Percentiles rank a stretch among this genome's conserved stretches.
Evolutionary conservation across 2,329 filamentous ascomycete genomes (phyloP).

Genomic region (Aspergillus ruber): DNA sequence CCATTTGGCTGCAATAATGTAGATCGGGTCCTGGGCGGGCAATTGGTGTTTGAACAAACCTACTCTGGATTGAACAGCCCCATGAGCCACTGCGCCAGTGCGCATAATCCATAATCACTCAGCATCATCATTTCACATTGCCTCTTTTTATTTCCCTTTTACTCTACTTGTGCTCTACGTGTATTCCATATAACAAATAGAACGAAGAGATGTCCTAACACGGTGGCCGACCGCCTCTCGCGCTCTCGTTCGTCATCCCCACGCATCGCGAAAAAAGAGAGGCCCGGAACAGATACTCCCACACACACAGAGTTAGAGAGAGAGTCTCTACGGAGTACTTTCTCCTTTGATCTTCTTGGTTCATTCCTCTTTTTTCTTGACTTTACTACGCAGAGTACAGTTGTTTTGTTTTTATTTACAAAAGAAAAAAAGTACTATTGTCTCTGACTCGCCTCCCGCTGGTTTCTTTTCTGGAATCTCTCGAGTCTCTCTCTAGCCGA

Average conservation of each 20-base stretch:
- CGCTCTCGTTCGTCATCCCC: slow-evolving; percentile 11
- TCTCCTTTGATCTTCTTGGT: not conserved
- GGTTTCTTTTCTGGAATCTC: not conserved
- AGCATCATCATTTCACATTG: no score
- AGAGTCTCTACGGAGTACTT: not conserved
- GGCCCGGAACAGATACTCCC: no score
- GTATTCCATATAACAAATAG: not conserved
- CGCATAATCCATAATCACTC: no score
- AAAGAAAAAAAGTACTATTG: not conserved
- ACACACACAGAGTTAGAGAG: not conserved
- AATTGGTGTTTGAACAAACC: no score
- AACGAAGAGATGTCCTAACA: slow-evolving; percentile 6
- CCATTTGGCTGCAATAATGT: no score
- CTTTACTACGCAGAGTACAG: no score
- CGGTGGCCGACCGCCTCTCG: slow-evolving; percentile 19
- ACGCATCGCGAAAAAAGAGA: slow-evolving; percentile 10
- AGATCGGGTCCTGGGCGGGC: no score
- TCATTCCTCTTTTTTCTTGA: no score
- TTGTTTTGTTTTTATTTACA: no score
- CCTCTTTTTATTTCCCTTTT: no score
- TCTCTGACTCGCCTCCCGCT: not conserved
- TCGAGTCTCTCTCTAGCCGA: not conserved
- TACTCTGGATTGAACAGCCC: no score
- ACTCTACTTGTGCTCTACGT: not conserved
- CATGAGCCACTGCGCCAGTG: no score